phyloP scores from a whole-genome alignment of 2,329 filamentous ascomycete genomes.

The Aspergillus sp. region DNA sequence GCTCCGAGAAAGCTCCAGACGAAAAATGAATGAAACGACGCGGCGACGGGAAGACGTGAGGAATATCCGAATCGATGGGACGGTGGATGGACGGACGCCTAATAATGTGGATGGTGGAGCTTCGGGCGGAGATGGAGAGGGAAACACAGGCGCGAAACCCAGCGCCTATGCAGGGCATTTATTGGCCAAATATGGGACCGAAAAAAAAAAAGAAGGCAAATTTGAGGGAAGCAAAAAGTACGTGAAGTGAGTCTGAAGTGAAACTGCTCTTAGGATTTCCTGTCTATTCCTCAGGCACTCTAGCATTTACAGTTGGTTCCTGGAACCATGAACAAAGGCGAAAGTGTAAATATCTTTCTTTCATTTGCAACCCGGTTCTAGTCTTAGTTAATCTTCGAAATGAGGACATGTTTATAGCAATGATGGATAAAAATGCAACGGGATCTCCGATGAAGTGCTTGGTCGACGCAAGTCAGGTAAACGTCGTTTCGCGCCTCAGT shows the following conservation, averaged over 20 bases:
- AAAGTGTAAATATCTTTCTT: not conserved
- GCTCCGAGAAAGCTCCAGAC: not conserved
- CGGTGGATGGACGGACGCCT: not conserved
- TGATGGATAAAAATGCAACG: not conserved
- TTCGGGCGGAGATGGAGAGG: constrained; percentile 10
- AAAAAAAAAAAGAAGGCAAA: not conserved
- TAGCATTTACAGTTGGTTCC: not conserved
- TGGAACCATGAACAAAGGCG: not conserved
- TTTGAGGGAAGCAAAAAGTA: not conserved
- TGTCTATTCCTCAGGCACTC: not conserved
- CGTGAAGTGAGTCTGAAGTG: not conserved
- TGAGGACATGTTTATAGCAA: not conserved
- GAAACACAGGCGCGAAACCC: constrained; percentile 1
- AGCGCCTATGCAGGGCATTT: not conserved
- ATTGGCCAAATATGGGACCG: not conserved
- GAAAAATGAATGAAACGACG: not conserved
- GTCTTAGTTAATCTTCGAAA: too few species aligned
- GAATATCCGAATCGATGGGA: not conserved
- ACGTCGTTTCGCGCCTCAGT: not conserved
- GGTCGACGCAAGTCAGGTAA: not conserved
- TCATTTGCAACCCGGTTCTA: not conserved
- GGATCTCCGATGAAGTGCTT: not conserved
- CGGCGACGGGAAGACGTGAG: not conserved
- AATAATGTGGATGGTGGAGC: constrained; percentile 9
- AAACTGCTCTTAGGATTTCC: not conserved